These are phyloP conservation scores for Bonia amplexicaulis DNA, from an alignment of 176 grass and related monocot species.

Conservation along the genomic window DNA sequence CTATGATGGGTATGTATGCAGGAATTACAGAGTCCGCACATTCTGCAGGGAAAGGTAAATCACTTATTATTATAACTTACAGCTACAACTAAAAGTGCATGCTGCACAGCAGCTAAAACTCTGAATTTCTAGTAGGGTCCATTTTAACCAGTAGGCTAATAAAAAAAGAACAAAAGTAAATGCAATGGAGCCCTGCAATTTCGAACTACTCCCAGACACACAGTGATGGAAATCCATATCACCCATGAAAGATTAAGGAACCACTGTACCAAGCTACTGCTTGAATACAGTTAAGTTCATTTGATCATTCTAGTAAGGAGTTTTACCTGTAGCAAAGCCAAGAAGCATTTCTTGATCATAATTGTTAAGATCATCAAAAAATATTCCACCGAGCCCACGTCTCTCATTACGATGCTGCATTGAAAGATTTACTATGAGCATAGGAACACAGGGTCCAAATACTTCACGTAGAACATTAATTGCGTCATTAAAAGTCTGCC, in stretches of 20 bases:
- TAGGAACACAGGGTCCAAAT: not conserved
- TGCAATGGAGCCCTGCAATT: not conserved
- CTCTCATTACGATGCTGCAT: conserved; percentile 84
- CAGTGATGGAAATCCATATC: not conserved
- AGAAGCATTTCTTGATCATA: conserved; percentile 99
- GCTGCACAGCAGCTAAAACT: not conserved
- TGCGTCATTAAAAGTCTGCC: not conserved
- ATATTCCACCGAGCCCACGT: conserved; percentile 94
- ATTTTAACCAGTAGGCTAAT: not conserved
- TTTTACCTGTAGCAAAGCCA: conserved; percentile 73
- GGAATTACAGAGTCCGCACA: conserved; percentile 87
- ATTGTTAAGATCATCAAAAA: conserved; percentile 94
- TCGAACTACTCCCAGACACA: not conserved
- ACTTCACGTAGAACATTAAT: conserved; percentile 4
- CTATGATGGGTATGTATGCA: conserved; percentile 87
- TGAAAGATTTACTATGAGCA: not conserved
- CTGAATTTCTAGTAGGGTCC: not conserved
- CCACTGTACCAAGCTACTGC: too few species aligned
- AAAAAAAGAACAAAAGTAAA: not conserved
- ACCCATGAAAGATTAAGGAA: too few species aligned
- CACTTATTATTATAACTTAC: not conserved
- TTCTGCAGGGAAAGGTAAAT: conserved; percentile 38
- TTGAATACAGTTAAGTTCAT: not conserved
- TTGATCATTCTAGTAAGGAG: not conserved
- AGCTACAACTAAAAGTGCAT: not conserved